Evolutionary conservation across 176 grass and related monocot species (phyloP).

Genomic region (Avena sativa): DNA sequence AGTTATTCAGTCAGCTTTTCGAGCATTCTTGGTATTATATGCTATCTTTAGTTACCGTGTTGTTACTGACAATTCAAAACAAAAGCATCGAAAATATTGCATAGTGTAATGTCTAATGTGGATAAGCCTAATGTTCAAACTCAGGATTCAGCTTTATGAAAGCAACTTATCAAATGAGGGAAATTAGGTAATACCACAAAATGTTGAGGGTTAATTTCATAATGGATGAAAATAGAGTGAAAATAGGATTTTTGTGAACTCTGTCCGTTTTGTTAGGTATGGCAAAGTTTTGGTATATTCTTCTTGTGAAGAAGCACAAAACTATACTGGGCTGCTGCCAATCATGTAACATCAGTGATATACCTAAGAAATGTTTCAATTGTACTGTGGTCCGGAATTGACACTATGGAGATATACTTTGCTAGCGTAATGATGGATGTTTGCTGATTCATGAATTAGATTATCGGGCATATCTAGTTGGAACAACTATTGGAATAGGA

Average conservation of each 20-base stretch:
- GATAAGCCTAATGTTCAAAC: not conserved
- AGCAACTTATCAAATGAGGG: not conserved
- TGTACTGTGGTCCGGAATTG: not conserved
- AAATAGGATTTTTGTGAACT: constrained; percentile 1
- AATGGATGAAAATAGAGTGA: not conserved
- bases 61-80: constrained; percentile 19
- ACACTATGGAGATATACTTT: not conserved
- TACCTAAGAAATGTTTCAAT: not conserved
- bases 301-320: constrained; percentile 15
- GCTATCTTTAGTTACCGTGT: constrained; percentile 3
- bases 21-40: constrained; percentile 87
- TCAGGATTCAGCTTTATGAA: constrained; percentile 21
- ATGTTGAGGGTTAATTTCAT: constrained; percentile 1
- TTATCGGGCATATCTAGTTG: constrained; percentile 7
- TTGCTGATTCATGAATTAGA: not conserved
- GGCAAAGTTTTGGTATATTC: constrained; percentile 17
- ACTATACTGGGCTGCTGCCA: not conserved
- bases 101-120: not conserved
- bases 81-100: constrained; percentile 11
- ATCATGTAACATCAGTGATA: not conserved
- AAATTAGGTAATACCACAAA: not conserved
- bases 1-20: constrained; percentile 88
- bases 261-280: not conserved
- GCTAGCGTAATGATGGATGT: not conserved
- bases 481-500: not conserved